A percentile compares a stretch with the other conserved stretches of the same genome.
Conservation (phyloP, 371 early-diverging fungal species). For the Catenaria anguillulae region DNA sequence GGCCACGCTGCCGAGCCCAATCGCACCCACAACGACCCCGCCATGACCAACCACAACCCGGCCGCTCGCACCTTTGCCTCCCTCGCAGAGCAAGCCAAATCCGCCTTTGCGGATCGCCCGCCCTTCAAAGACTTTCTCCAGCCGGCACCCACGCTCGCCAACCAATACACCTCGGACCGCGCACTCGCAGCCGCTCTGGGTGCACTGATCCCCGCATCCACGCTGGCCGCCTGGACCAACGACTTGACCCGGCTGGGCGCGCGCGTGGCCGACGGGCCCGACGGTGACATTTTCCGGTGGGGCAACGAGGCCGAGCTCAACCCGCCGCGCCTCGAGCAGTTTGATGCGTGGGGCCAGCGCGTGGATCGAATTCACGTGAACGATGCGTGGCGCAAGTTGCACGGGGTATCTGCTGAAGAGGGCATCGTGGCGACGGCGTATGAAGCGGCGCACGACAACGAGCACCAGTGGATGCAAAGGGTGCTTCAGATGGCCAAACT, state of each 20-base stretch:
- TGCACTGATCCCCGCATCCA: constrained; percentile 25
- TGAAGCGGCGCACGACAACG: constrained; percentile 17
- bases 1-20: too few species aligned
- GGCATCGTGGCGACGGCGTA: constrained; percentile 47
- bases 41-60: too few species aligned
- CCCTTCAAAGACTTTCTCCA: constrained; percentile 21
- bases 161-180: constrained; percentile 37
- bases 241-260: constrained; percentile 30
- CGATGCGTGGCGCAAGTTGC: constrained; percentile 40
- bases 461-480: constrained; percentile 33
- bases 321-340: constrained; percentile 46
- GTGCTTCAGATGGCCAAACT: constrained; percentile 50
- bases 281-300: constrained; percentile 21
- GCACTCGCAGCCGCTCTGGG: constrained; percentile 32
- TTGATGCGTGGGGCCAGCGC: constrained; percentile 48
- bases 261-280: constrained; percentile 22
- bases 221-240: constrained; percentile 27
- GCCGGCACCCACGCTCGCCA: constrained; percentile 31
- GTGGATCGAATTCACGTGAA: constrained; percentile 40
- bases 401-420: constrained; percentile 41
- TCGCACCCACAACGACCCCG: too few species aligned
- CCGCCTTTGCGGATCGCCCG: not conserved
- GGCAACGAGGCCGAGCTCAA: constrained; percentile 26
- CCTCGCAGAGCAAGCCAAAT: not conserved
- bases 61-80: not conserved